Base-by-base conservation (phyloP, 306 rosid species). In the Medicago truncatula region DNA sequence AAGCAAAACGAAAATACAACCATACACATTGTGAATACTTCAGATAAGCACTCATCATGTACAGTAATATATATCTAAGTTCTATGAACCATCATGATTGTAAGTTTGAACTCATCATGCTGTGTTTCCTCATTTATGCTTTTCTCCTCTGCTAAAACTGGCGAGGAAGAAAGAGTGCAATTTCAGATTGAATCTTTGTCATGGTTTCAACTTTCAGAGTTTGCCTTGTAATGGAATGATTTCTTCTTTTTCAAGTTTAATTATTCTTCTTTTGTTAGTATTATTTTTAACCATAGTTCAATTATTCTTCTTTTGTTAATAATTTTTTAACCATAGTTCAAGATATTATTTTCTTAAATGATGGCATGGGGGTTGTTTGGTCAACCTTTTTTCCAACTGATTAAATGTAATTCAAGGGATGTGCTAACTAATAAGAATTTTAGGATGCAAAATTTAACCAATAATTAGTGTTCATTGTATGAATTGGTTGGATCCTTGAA, bases 21-120 rank as follows among this genome's bases (percentile, higher is more conserved):
- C 20, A 80, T 44, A 78, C 83, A 59, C 78, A 81, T 76, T 91
- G 97, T 86, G 89, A 85, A 92, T 89, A 88, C 62, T 66, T 59
- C 84, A 49, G 73, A 81, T 76, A 79, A 79, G 89, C 53, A 58
- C 79, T 83, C 83, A 78, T 81, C 73, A 60, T 86, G 76, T 76
- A 68, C 74, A 83, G 89, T 80, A 80, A 78, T 81, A 80, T 74
- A 79, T 69, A 8, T 71, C 39, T 36, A 81, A 84, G 72, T 81
- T 86, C 76, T 76, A 73, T 77, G 58, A 53, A 81, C 74, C 73
- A 57, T 82, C 79, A 9, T 25, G 77, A 5, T 15, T 80, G 83
- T 63, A 64, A 79, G 85, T 70, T 74, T 76, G 81, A 70, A 77
- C 56, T 59, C 61, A 76, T 81, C 76, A 67, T 66, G 69, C 62